Conservation (phyloP, 2,329 filamentous ascomycete species). For the Aspergillus fijiensis region DNA sequence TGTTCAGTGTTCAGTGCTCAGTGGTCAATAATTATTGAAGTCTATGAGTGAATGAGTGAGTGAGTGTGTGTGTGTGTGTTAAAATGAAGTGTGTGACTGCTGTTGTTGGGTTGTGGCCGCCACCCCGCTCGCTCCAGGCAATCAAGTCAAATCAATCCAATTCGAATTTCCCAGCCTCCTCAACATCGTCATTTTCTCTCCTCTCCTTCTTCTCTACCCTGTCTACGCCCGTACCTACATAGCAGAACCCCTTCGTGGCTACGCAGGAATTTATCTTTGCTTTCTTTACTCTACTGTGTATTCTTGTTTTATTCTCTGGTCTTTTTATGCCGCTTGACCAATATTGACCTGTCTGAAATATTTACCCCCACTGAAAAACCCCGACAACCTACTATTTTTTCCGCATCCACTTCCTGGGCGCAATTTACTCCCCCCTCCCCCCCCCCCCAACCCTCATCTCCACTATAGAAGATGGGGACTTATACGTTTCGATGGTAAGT, state of each 20-base stretch:
- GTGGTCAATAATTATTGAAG: no score
- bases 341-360: neutral
- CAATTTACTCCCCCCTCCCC: neutral
- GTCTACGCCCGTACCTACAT: slow-evolving; percentile 7
- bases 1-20: no score
- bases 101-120: slow-evolving; percentile 11
- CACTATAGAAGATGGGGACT: slow-evolving; percentile 29
- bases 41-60: no score
- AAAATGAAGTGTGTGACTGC: slow-evolving; percentile 3
- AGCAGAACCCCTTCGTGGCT: neutral
- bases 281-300: neutral
- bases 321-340: neutral
- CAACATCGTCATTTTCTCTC: slow-evolving; percentile 3
- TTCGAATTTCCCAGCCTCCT: slow-evolving; percentile 13
- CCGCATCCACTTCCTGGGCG: neutral
- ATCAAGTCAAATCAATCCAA: neutral
- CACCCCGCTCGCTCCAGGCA: slow-evolving; percentile 15
- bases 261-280: neutral
- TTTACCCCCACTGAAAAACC: neutral
- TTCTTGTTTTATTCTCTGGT: neutral
- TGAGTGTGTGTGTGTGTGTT: no score
- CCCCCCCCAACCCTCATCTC: neutral
- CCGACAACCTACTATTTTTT: neutral
- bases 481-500: slow-evolving; percentile 43
- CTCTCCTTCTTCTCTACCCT: neutral